Base-by-base conservation (phyloP, 371 early-diverging fungal genomes). In the Syncephalis plumigaleata region DNA sequence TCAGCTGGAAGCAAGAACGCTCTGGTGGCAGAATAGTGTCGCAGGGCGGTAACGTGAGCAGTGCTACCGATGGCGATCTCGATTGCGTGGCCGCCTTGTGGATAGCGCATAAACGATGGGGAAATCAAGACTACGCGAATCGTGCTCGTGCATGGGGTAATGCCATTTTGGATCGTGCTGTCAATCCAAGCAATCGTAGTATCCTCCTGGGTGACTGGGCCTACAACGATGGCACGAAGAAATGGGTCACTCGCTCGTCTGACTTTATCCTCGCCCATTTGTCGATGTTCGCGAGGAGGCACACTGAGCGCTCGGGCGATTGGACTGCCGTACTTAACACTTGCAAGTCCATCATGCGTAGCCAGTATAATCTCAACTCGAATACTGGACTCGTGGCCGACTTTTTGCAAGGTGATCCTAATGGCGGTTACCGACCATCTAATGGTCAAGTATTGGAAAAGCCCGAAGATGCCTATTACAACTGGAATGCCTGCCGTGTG, bases 151-250 rank as follows among this genome's bases (percentile, higher is more conserved):
- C 60, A 7, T 51, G 73, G 17, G 60, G 64, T 42, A 67, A 58
- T 1, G 61, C 61, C 20, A 70, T 76, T 24, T 68, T 65, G 55
- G 59, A 72, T 17, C 64, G 72, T 39, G 70, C 71, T 40, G 63
- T 76, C 46, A 65, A 76, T 42, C 71, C 66, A 42, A 45, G 62
- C 16, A 76, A 73, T 1, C 63, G 57, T 43, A 68, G 72, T 71
- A 71, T 73, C 0, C 49, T 70, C 13, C 51, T 76, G 18, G 77
- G 77, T 16, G 77, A 76, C 45, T 76, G 77, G 77, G 73, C 71
- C 22, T 52, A 60, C 37, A 48, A 51, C 18, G 38, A 16, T 37
- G 46, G n/a, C 7, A 44, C n/a, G 45, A 64, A 60, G 24, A 25
- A 47, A 37, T 51, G 55, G 23, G 60, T 73, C 22, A 76, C 73